Base-by-base conservation (phyloP, 176 grass and related monocot species). In the Oryza punctata region DNA sequence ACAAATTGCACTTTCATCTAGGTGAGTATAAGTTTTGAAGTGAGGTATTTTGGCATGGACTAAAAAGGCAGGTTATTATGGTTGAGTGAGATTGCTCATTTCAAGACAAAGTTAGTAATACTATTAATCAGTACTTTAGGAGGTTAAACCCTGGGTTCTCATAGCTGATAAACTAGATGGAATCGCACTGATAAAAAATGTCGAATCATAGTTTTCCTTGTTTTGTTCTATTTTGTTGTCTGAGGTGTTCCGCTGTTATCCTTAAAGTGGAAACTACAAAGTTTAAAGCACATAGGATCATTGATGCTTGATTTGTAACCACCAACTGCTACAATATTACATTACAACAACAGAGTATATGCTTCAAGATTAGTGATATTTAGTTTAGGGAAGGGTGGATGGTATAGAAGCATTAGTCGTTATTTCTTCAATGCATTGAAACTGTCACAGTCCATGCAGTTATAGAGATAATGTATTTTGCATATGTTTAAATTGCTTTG, bases 331-430 rank as follows among this genome's bases (percentile, higher is more conserved):
- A 21, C 59, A 76, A 1, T 63, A 45, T 24, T 78, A 29, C 75
- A 78, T 24, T 76, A 61, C 6, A 41, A 77, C 75, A 35, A 64
- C 15, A 78, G 57, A 52, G 49, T 52, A 52, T 18, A 52, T 64
- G 75, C n/a, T 78, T 78, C 35, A 65, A 65, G 75, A 78, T 63
- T 43, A 57, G 7, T 78, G 59, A 24, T 43, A 45, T 78, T 15
- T 65, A 65, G 57, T 43, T 78, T 65, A 15, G 59, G 25, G 35
- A 2, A 2, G 41, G 41, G 14, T 5, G 18, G 23, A 47, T 24
- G 44, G 76, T 16, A 66, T 28, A 46, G 6, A 78, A 28, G 15
- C 64, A 47, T 61, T 46, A 78, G 65, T 66, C 9, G 26, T 27
- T 78, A 11, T 77, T 38, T 49, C 68, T 65, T 77, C 63, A 57